phyloP scores from a whole-genome alignment of 192 early-diverging fungal genomes.

The Mortierella alpina region DNA sequence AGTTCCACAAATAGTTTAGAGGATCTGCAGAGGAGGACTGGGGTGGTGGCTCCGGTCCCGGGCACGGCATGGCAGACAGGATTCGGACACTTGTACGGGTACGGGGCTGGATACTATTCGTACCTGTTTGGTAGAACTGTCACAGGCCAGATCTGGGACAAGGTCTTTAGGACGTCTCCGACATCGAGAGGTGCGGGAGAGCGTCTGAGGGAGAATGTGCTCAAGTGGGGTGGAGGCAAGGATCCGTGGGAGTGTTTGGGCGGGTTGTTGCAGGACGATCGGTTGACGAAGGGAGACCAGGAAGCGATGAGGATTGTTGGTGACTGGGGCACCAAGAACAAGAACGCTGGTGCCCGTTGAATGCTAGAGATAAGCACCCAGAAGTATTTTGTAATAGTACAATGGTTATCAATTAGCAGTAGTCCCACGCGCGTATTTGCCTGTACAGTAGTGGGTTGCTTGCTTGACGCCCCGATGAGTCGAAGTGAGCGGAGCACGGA shows the following conservation, averaged over 20 bases:
- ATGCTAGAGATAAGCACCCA: no score
- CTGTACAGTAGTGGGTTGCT: no score
- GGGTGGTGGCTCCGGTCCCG: constrained; percentile 77
- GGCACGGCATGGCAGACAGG: constrained; percentile 90
- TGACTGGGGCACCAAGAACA: constrained; percentile 66
- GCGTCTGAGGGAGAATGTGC: constrained; percentile 76
- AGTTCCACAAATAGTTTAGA: constrained; percentile 68
- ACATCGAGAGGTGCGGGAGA: constrained; percentile 73
- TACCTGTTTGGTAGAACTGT: constrained; percentile 91
- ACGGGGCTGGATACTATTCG: constrained; percentile 95
- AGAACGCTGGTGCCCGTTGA: not conserved
- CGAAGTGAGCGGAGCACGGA: no score
- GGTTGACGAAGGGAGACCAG: constrained; percentile 67
- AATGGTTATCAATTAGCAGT: not conserved
- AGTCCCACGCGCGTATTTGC: no score
- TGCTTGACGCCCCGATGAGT: no score
- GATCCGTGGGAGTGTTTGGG: constrained; percentile 90
- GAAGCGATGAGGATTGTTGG: constrained; percentile 79
- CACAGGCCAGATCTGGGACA: constrained; percentile 81
- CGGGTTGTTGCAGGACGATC: constrained; percentile 68
- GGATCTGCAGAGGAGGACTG: constrained; percentile 67
- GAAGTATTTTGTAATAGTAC: no score
- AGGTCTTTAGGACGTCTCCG: constrained; percentile 74
- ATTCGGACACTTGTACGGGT: constrained; percentile 91
- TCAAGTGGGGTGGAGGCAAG: constrained; percentile 93